These are phyloP conservation scores for Paralagenidium karlingii DNA, from an alignment of 352 stramenopile species.

Conservation along the genomic window DNA sequence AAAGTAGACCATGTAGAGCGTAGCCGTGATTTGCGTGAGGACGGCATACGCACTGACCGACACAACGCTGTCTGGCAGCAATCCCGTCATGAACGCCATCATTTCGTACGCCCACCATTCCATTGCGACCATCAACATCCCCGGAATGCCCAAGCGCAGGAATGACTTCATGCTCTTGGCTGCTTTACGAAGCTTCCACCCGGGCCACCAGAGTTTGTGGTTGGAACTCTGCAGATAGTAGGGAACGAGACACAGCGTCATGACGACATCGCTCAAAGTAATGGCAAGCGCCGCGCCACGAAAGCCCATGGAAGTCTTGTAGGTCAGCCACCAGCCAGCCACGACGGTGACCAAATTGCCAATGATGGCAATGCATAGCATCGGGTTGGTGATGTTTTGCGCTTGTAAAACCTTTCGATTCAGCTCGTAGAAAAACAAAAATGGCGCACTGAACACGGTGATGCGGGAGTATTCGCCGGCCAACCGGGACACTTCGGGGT, in stretches of 20 bases:
- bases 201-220: slow-evolving; percentile 46
- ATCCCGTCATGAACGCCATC: slow-evolving; percentile 54
- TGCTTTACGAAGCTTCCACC: slow-evolving; percentile 44
- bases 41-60: slow-evolving; percentile 56
- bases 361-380: slow-evolving; percentile 63
- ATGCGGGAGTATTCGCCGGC: slow-evolving; percentile 58
- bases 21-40: slow-evolving; percentile 49
- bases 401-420: slow-evolving; percentile 78
- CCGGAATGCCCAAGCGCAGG: slow-evolving; percentile 41
- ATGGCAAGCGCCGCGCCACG: slow-evolving; percentile 62
- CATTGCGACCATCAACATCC: slow-evolving; percentile 49
- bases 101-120: slow-evolving; percentile 73
- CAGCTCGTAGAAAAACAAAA: slow-evolving; percentile 77
- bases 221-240: slow-evolving; percentile 42
- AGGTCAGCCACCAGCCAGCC: slow-evolving; percentile 69
- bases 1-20: slow-evolving; percentile 69
- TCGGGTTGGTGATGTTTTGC: slow-evolving; percentile 74
- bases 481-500: slow-evolving; percentile 34
- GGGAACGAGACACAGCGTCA: slow-evolving; percentile 42
- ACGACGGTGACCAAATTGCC: slow-evolving; percentile 64
- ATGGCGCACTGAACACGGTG: slow-evolving; percentile 57
- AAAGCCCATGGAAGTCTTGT: slow-evolving; percentile 62
- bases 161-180: slow-evolving; percentile 35
- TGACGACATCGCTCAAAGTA: slow-evolving; percentile 33
- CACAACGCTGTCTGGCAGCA: slow-evolving; percentile 43